Base-by-base conservation (phyloP, 495 filamentous ascomycete genomes). In the Aspergillus kassunensis region DNA sequence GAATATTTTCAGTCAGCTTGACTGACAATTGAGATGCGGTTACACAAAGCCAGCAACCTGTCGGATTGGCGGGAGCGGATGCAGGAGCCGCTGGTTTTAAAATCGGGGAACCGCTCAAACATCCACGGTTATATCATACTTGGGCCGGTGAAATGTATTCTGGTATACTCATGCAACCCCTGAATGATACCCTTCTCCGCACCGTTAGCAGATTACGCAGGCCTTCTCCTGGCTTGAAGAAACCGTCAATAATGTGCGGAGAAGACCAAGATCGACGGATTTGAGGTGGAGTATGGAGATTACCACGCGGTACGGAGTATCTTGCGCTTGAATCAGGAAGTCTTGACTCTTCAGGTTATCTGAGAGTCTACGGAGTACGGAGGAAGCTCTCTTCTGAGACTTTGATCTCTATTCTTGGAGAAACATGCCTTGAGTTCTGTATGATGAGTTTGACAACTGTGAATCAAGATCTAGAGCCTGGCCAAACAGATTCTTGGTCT, bases 261-360 rank as follows among this genome's bases (percentile, higher is more conserved):
- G 44, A 33, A 46, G 43, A 12, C 37, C 37, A 21, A 19, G 37
- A 40, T 40, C 37, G 37, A 21, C 37, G 16, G 18, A 9, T 21
- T 40, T 6, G 12, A 8, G 44, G 44, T 35, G 44, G 29, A 35
- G 29, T 34, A 46, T 46, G 44, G 30, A 35, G 44, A 46, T 34
- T 46, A 8, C 30, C 44, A 46, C 12, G 25, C 27, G 44, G 20
- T 35, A 33, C 35, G 4, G 24, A 30, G 9, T 16, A n/a, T n/a
- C n/a, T 9, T 20, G 18, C 10, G 4, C 8, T 11, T 20, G 20
- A 46, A 35, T 35, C 30, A 35, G 30, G 44, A 30, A 46, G 44
- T 23, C n/a, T n/a, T n/a, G n/a, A n/a, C n/a, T n/a, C n/a, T n/a
- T n/a, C n/a, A n/a, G n/a, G n/a, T n/a, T n/a, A n/a, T n/a, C n/a